Evolutionary conservation across 2,329 filamentous ascomycete species (phyloP).

Genomic region (Fusarium sp.): DNA sequence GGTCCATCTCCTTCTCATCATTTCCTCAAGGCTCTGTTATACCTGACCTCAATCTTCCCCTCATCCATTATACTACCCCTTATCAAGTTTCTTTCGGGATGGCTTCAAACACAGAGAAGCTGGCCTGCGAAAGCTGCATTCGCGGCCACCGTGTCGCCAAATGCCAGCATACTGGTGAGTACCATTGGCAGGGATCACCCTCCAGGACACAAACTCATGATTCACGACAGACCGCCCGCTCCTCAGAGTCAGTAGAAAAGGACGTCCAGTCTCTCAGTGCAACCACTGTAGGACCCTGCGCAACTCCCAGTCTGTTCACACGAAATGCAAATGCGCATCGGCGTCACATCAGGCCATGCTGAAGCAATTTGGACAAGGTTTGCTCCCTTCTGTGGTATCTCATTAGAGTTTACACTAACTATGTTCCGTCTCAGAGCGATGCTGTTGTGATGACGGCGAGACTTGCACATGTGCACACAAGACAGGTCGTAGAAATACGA

Average conservation of each 20-base stretch:
- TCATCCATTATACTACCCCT: not conserved
- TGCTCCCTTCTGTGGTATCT: not conserved
- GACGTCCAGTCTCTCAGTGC: conserved; percentile 29
- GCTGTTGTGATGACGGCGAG: conserved; percentile 5
- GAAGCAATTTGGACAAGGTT: conserved; percentile 5
- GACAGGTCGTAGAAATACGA: not conserved
- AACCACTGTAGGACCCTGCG: conserved; percentile 23
- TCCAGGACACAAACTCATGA: not conserved
- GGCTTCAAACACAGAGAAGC: conserved; percentile 10
- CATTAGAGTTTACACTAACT: not conserved
- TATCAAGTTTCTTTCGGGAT: not conserved
- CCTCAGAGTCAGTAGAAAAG: conserved; percentile 20
- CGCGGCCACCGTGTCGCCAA: conserved; percentile 28
- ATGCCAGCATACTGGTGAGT: conserved; percentile 25
- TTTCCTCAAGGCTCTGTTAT: not conserved
- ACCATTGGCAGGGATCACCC: not conserved
- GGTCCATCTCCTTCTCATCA: not conserved
- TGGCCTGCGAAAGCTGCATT: conserved; percentile 26
- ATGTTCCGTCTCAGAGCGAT: not conserved
- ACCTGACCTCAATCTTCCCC: not conserved
- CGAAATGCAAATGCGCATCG: conserved; percentile 23
- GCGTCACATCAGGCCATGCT: conserved; percentile 1
- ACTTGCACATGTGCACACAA: conserved; percentile 14
- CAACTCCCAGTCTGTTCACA: conserved; percentile 22
- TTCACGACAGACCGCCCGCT: conserved; percentile 24